phyloP scores from a whole-genome alignment of 495 filamentous ascomycete species.

The Collariella sp. region DNA sequence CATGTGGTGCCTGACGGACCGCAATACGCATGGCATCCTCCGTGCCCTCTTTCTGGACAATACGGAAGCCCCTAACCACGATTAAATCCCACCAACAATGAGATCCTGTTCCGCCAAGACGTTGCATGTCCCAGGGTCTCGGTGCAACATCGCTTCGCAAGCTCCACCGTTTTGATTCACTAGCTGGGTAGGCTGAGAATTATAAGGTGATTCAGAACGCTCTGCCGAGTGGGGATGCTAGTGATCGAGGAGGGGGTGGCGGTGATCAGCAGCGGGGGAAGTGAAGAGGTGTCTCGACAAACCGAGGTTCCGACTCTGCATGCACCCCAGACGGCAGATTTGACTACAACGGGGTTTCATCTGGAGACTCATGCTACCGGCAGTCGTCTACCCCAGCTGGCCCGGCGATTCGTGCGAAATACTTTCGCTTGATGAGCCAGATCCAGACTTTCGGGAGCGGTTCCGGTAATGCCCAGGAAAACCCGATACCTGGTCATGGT shows the following conservation, averaged over 20 bases:
- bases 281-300: too few species aligned
- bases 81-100: constrained; percentile 8
- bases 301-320: too few species aligned
- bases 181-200: too few species aligned
- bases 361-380: too few species aligned
- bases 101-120: constrained; percentile 4
- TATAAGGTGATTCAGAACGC: background rate
- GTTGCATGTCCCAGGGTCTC: background rate
- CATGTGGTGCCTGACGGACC: too few species aligned
- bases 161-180: background rate
- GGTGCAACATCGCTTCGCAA: background rate
- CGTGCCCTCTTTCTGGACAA: background rate
- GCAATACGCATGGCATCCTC: background rate
- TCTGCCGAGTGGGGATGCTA: too few species aligned
- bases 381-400: too few species aligned
- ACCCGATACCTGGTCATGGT: too few species aligned
- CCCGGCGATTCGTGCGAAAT: background rate
- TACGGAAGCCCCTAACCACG: background rate
- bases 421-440: background rate
- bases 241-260: background rate
- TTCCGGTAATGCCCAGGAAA: too few species aligned
- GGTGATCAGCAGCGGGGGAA: too few species aligned
- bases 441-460: background rate
- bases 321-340: too few species aligned
- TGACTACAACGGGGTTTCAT: too few species aligned